Conservation (phyloP, 2,329 filamentous ascomycete species). For the Aspergillus cejpii region DNA sequence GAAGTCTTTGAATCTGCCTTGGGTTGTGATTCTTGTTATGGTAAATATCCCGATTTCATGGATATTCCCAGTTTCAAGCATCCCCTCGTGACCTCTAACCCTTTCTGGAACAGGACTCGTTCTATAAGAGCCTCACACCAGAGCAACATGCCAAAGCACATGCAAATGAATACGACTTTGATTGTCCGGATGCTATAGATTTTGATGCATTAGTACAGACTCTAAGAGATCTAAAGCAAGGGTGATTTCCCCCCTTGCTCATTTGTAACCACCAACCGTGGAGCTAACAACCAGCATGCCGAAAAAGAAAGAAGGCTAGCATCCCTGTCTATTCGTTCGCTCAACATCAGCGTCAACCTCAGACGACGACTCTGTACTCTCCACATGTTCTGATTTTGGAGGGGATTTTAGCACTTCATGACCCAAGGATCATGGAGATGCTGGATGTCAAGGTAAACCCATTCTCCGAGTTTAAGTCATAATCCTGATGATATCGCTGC, state of each 20-base stretch:
- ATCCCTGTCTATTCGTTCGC: slow-evolving; percentile 94
- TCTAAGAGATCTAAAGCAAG: slow-evolving; percentile 78
- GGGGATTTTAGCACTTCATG: slow-evolving; percentile 91
- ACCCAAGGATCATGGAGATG: slow-evolving; percentile 74
- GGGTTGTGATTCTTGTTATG: slow-evolving; percentile 98
- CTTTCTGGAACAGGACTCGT: slow-evolving; percentile 65
- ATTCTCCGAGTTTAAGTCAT: too few species aligned
- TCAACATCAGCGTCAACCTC: slow-evolving; percentile 71
- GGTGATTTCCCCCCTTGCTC: slow-evolving; percentile 50
- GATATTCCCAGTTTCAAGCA: neutral
- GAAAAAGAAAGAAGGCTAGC: slow-evolving; percentile 54
- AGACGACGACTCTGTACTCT: slow-evolving; percentile 87
- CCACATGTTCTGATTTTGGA: slow-evolving; percentile 93
- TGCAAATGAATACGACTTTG: slow-evolving; percentile 89
- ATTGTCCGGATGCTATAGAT: slow-evolving; percentile 87
- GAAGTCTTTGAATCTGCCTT: slow-evolving; percentile 80
- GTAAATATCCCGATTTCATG: slow-evolving; percentile 46
- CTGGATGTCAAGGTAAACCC: slow-evolving; percentile 73
- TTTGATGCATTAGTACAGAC: slow-evolving; percentile 81
- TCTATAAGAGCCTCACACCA: slow-evolving; percentile 81
- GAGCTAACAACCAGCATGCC: slow-evolving; percentile 10
- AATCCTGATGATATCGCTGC: slow-evolving; percentile 8
- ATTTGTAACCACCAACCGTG: neutral
- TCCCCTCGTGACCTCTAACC: slow-evolving; percentile 14
- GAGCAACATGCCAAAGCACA: slow-evolving; percentile 78